Conservation (phyloP, 2,329 filamentous ascomycete species). For the Stagonosporopsis rhizophila region DNA sequence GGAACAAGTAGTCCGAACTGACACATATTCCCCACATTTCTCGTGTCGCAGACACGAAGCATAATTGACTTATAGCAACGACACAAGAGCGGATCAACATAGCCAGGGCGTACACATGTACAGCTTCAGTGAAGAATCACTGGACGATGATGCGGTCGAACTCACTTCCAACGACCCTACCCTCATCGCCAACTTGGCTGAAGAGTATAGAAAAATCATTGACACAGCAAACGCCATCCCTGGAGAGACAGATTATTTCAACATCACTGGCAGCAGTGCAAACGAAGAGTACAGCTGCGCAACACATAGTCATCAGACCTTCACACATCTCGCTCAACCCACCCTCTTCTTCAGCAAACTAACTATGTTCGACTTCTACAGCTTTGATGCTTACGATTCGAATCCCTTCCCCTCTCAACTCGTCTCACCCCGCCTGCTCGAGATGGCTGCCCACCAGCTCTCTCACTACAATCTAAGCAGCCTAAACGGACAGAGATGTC, state of each 20-base stretch:
- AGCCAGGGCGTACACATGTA: too few relatives aligned
- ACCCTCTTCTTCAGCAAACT: neutral
- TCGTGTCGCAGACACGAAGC: neutral
- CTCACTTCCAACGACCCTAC: neutral
- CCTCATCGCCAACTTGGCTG: neutral
- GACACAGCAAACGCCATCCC: neutral
- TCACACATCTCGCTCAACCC: neutral
- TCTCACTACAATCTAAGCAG: neutral
- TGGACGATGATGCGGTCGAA: neutral
- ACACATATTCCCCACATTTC: neutral
- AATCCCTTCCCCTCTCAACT: neutral
- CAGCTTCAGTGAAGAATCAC: conserved; percentile 1
- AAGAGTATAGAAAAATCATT: neutral
- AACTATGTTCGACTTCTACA: neutral
- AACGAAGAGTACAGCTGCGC: neutral
- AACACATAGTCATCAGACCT: neutral
- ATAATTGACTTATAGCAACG: neutral
- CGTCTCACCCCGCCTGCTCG: neutral
- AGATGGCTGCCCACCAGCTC: neutral
- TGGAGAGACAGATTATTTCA: neutral
- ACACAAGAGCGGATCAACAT: neutral
- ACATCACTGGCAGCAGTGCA: neutral
- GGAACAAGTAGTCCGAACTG: neutral
- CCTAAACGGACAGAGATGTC: neutral
- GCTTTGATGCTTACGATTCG: neutral